Base-by-base conservation (phyloP, 2,329 filamentous ascomycete species). In the Magnaporthiopsis poae region DNA sequence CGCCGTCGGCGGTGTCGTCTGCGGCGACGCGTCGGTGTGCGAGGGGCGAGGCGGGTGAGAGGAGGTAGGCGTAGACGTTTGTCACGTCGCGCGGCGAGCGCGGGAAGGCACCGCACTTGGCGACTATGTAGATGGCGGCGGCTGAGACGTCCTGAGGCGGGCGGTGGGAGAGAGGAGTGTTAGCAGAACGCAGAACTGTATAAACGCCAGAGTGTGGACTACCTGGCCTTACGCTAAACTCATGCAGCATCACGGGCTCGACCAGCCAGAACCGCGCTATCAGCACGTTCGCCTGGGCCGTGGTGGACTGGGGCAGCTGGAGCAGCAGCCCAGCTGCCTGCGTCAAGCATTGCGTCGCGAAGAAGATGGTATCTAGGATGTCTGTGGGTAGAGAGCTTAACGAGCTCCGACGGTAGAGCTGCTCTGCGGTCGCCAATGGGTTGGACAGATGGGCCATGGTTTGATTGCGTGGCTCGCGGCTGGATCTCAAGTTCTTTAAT, bases 51-150 rank as follows among this genome's bases (percentile, higher is more conserved):
- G 80, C 78, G 1, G 84, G 76, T 0, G 89, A 90, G 59, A 88
- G 79, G 5, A 98, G 87, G 76, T 94, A 96, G 59, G 87, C 84
- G 77, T 96, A 96, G 68, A 94, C 89, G 74, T 93, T 95, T 68
- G 92, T 84, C 59, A 97, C 80, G 70, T 92, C 92, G 70, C 92
- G 88, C 0, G 91, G 86, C 15, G 90, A 89, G 67, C 89, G 87
- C 1, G 92, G 89, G 64, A 86, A 82, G 3, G 91, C 86, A 31
- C 92, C 92, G 67, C 95, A 84, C 78, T 98, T 98, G 36, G 92
- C 86, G 31, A 88, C 85, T 65, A 96, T 82, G 79, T 92, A 98
- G 65, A 98, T 77, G 0, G 87, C 83, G 21, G 91, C 91, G 46
- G 93, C 91, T 39, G 92, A 96, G 65, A 90, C 84, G 75, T 95